phyloP scores from a whole-genome alignment of 2,329 filamentous ascomycete genomes.

The Huntiella omanensis region DNA sequence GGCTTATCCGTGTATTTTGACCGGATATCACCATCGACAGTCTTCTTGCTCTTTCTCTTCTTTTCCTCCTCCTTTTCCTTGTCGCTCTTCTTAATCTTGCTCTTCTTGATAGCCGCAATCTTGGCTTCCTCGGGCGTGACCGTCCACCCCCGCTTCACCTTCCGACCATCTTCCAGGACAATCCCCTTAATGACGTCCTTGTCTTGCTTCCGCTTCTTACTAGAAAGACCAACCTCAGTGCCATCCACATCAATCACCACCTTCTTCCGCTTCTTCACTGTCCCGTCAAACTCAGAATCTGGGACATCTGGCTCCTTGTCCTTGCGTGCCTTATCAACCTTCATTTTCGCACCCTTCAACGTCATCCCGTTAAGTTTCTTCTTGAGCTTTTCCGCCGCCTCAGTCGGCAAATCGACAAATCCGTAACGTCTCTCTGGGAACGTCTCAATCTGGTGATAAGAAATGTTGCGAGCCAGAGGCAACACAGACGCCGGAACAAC shows the following conservation, averaged over 20 bases:
- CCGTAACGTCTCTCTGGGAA: slow-evolving; percentile 86
- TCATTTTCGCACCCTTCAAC: slow-evolving; percentile 68
- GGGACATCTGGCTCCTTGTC: slow-evolving; percentile 26
- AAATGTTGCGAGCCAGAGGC: slow-evolving; percentile 55
- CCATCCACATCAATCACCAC: slow-evolving; percentile 16
- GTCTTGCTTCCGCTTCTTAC: slow-evolving; percentile 33
- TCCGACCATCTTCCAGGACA: slow-evolving; percentile 52
- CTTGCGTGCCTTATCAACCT: slow-evolving; percentile 56
- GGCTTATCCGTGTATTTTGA: slow-evolving; percentile 66
- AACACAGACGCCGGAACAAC: slow-evolving; percentile 52
- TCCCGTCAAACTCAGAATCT: slow-evolving; percentile 18
- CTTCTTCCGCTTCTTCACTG: slow-evolving; percentile 24
- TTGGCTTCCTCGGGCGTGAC: slow-evolving; percentile 36
- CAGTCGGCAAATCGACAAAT: slow-evolving; percentile 62
- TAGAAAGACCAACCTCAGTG: slow-evolving; percentile 13
- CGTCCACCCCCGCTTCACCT: slow-evolving; percentile 81
- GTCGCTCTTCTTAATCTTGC: slow-evolving; percentile 23
- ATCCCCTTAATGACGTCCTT: slow-evolving; percentile 41
- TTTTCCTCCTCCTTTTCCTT: slow-evolving; percentile 26
- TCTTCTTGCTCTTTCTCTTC: slow-evolving; percentile 30
- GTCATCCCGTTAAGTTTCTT: slow-evolving; percentile 79
- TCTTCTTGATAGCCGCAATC: slow-evolving; percentile 27
- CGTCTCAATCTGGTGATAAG: slow-evolving; percentile 70
- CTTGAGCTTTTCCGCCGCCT: slow-evolving; percentile 76
- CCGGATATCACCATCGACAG: slow-evolving; percentile 38